These are phyloP conservation scores for Zelopaecilomyces penicillatus DNA, from an alignment of 2,329 filamentous ascomycete species.

Conservation along the genomic window DNA sequence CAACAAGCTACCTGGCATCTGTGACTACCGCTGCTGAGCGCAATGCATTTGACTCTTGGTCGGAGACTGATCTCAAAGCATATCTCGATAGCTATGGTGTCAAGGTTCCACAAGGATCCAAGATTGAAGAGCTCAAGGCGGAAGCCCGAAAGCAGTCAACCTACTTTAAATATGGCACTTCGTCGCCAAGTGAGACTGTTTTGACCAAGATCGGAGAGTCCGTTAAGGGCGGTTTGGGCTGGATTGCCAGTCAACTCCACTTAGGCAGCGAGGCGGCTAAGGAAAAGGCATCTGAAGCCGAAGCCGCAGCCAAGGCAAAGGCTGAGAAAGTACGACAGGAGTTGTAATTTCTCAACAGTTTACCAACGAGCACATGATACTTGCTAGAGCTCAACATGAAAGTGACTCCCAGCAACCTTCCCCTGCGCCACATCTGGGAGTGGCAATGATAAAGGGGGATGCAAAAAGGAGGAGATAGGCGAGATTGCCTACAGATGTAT, in stretches of 20 bases:
- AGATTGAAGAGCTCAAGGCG: conserved; percentile 60
- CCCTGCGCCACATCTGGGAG: too few relatives aligned
- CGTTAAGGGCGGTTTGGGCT: conserved; percentile 40
- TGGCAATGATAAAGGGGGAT: too few relatives aligned
- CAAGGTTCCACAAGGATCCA: conserved; percentile 57
- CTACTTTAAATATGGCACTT: conserved; percentile 70
- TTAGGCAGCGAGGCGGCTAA: conserved; percentile 40
- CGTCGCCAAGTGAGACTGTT: conserved; percentile 55
- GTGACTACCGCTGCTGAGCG: conserved; percentile 59
- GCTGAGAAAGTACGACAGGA: conserved; percentile 36
- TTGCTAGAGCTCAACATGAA: too few relatives aligned
- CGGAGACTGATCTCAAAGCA: conserved; percentile 62
- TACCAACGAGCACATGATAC: too few relatives aligned
- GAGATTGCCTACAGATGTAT: background rate
- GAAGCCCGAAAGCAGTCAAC: conserved; percentile 64
- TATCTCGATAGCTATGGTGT: conserved; percentile 76
- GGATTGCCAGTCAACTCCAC: conserved; percentile 41
- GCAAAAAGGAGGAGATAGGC: background rate
- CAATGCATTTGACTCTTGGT: conserved; percentile 64
- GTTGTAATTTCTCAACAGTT: conserved; percentile 28
- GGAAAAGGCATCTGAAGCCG: conserved; percentile 34
- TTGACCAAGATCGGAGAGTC: conserved; percentile 53
- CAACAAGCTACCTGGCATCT: conserved; percentile 60
- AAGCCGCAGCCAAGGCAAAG: conserved; percentile 20
- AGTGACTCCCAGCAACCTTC: too few relatives aligned